A percentile compares a stretch with the other conserved stretches of the same genome.
Conservation (phyloP, 2,329 filamentous ascomycete species). For the Cladosporium austrohemisphaericum region DNA sequence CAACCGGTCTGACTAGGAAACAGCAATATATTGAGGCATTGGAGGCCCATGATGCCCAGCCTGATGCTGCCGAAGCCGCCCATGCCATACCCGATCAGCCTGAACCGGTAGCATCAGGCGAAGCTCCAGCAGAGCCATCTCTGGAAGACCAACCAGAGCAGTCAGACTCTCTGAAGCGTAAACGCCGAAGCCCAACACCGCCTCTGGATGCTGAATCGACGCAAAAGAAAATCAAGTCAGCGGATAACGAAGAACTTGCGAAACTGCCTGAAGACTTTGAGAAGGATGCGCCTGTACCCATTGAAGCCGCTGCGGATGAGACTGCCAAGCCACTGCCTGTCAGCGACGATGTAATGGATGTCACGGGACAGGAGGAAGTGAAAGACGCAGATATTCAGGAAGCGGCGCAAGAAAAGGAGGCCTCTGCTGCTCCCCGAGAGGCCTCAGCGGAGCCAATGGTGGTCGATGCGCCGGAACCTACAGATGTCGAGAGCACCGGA, state of each 20-base stretch:
- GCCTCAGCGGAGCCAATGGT: conserved; percentile 1
- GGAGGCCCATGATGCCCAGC: conserved; percentile 31
- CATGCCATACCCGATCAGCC: not conserved
- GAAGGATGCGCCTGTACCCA: conserved; percentile 11
- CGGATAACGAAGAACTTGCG: conserved; percentile 33
- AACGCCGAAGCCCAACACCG: conserved; percentile 30
- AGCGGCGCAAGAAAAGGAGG: not conserved
- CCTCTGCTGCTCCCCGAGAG: not conserved
- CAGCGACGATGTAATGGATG: conserved; percentile 31
- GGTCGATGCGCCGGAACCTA: not conserved
- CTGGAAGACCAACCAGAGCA: conserved; percentile 10
- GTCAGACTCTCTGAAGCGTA: conserved; percentile 29
- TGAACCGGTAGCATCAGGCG: too few species aligned
- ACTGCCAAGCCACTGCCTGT: conserved; percentile 24
- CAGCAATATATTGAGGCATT: conserved; percentile 47
- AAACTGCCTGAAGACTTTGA: conserved; percentile 22
- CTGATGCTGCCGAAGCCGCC: conserved; percentile 9
- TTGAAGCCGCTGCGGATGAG: conserved; percentile 17
- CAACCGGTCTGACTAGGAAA: conserved; percentile 46
- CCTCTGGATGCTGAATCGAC: conserved; percentile 30
- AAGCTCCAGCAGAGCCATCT: not conserved
- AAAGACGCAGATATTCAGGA: conserved; percentile 5
- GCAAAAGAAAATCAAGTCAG: conserved; percentile 42
- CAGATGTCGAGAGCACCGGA: not conserved
- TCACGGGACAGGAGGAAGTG: conserved; percentile 15